Conservation (phyloP, 2,329 filamentous ascomycete genomes). For the Arthrobotrys conoides region DNA sequence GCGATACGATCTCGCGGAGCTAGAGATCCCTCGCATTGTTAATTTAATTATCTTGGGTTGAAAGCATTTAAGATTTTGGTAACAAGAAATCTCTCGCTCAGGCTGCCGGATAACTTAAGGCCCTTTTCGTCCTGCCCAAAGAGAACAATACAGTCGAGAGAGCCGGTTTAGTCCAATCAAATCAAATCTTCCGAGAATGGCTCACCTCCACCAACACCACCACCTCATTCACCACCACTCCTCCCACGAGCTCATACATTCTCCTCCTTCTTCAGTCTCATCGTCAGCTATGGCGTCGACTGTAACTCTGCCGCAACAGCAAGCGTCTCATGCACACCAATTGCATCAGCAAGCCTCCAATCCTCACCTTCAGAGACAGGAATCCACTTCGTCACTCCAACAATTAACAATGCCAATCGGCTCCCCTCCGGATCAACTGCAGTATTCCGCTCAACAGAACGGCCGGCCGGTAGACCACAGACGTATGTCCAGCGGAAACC, state of each 20-base stretch:
- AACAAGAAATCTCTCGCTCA: slow-evolving; percentile 57
- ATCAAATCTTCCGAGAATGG: slow-evolving; percentile 60
- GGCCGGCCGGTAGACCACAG: slow-evolving; percentile 58
- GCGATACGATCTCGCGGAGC: slow-evolving; percentile 20
- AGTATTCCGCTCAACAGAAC: slow-evolving; percentile 59
- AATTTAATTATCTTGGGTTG: slow-evolving; percentile 48
- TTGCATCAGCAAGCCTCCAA: slow-evolving; percentile 59
- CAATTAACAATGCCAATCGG: slow-evolving; percentile 53
- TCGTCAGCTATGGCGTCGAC: slow-evolving; percentile 60
- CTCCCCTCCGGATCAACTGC: slow-evolving; percentile 60
- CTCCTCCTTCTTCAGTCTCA: slow-evolving; percentile 59
- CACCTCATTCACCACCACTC: slow-evolving; percentile 59
- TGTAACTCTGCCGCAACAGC: slow-evolving; percentile 47
- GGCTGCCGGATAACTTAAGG: slow-evolving; percentile 49
- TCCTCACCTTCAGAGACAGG: slow-evolving; percentile 56
- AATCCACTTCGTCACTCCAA: slow-evolving; percentile 55
- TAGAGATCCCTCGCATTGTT: slow-evolving; percentile 37
- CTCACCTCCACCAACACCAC: slow-evolving; percentile 57
- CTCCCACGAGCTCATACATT: slow-evolving; percentile 59
- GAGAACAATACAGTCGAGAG: slow-evolving; percentile 52
- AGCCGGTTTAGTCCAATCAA: slow-evolving; percentile 60
- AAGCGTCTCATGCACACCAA: slow-evolving; percentile 50
- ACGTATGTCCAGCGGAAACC: slow-evolving; percentile 57
- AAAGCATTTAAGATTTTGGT: slow-evolving; percentile 52
- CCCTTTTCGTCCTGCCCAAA: slow-evolving; percentile 57